Base-by-base conservation (phyloP, 139 green algal genomes). In the Chlorella sp. region DNA sequence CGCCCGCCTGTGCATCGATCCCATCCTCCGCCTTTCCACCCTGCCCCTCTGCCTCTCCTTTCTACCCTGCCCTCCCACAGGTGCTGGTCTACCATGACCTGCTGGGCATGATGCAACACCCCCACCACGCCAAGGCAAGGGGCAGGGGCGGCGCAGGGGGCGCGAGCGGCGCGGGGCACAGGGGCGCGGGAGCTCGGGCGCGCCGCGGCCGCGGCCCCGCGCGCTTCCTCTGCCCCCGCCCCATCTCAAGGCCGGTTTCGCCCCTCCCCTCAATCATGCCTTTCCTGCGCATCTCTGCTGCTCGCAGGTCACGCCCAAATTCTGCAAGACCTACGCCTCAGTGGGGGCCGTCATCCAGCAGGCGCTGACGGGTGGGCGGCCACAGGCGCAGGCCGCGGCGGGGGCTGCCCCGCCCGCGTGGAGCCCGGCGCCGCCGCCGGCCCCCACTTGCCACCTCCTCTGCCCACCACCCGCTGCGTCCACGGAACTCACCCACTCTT, bases 1-100 rank as follows among this genome's bases (percentile, higher is more conserved):
- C n/a, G n/a, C n/a, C n/a, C n/a, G n/a, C n/a, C n/a, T n/a, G n/a
- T n/a, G n/a, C n/a, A n/a, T n/a, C n/a, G n/a, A n/a, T n/a, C n/a
- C n/a, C n/a, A n/a, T n/a, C n/a, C n/a, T n/a, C n/a, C n/a, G n/a
- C n/a, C n/a, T n/a, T n/a, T n/a, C n/a, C n/a, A n/a, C n/a, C n/a
- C n/a, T n/a, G n/a, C n/a, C n/a, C 53, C 29, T 36, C 19, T 21
- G 8, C 8, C 53, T 11, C 53, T 62, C 31, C 14, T 62, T 38
- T 62, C 12, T 21, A 29, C 42, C 5, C 67, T 70, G 31, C 63
- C 2, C 58, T 41, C 25, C 0, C 63, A 67, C 90, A 98, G 94
- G 97, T 99, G 71, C 86, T 99, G 51, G 96, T 99, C 60, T 99
- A 98, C 67, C 96, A 99, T 71, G 96, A 99, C 86, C 80, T 99